Evolutionary conservation across 768 basidiomycete species (phyloP), one percentile per base, ranked within the genome.

Genomic region (Lactarius sanguifluus): DNA sequence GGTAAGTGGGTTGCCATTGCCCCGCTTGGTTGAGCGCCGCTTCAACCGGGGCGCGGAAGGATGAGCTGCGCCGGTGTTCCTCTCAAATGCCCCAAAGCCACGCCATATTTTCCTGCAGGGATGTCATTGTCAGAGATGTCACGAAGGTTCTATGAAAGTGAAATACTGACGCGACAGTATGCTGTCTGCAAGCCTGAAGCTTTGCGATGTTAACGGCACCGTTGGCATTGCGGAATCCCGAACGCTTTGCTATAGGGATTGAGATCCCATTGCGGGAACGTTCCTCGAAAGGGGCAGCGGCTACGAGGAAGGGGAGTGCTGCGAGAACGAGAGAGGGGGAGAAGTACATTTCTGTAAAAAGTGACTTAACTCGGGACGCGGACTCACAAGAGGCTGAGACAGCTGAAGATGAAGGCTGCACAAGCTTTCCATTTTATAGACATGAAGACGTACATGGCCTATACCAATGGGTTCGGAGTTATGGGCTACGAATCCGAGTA

Each of bases 21-120:
- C 57, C 25, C 59, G 66, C 59, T 61, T 61, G 28, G n/a, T 18
- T 9, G 52, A 18, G 8, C 23, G 20, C 23, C 23, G 20, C 23
- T 20, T 61, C 10, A 57, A 4, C 13, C 6, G 25, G 8, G 13
- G 52, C 32, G 54, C 64, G 12, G 59, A 57, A 3, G 70, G 65
- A 34, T 71, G 65, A 7, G 28, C n/a, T 3, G n/a, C 30, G 6
- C 70, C 70, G 13, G 65, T 71, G 47, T 70, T 71, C 40, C n/a
- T 63, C 50, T 70, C 59, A 30, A 52, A 67, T 28, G 62, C 36
- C 9, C 6, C n/a, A 25, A 67, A 67, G 20, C 69, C 70, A 3
- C 30, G 32, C 16, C 50, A 45, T 13, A 70, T 59, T 47, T 70
- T 71, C 20, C 70, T 71, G 41, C 28, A 36, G 25, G 36, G 38